Evolutionary conservation across 179 eudicot genomes (phyloP), one percentile per base, ranked within the genome.

Genomic region (Pouteria campechiana): DNA sequence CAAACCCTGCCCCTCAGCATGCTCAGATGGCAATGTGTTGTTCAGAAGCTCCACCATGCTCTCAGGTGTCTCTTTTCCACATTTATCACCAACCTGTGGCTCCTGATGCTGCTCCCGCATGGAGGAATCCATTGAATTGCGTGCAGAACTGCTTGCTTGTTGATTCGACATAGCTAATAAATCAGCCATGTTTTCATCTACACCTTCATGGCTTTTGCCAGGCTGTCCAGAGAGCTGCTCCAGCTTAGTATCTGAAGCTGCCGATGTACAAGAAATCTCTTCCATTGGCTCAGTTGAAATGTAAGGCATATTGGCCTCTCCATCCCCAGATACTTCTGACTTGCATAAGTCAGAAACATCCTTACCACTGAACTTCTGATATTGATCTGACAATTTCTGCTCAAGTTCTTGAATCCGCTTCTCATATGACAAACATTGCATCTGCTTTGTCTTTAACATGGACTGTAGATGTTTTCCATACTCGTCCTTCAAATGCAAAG

Each of bases 371-470:
- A 52, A 52, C 65, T 53, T 46, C 60, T 64, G 68, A 59, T 70
- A 78, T 34, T 71, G 79, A 36, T 79, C 75, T 21, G 89, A 71
- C 47, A 92, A 57, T 61, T 76, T 81, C 67, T 67, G 81, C 69
- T 86, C 94, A 46, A 92, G 61, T 52, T 92, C 96, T 40, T 56
- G 78, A 58, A 92, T 83, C 52, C 99, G 70, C 60, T 80, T 83
- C 57, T 83, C 89, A 58, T 92, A 87, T 5, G 96, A 83, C 50
- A 78, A 86, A 48, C 92, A 75, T 79, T 79, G 96, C 45, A 55
- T 58, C 40, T 78, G 78, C 54, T 73, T 75, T 25, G 33, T 66
- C 70, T 69, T 80, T 24, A 92, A 63, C 76, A 83, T 42, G 14
- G 72, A 71, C 3, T 73, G 55, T 43, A 92, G 72, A 55, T 87